Evolutionary conservation across 805 yeast genomes (phyloP).

Genomic region (Helenozyma baotianmanensis): DNA sequence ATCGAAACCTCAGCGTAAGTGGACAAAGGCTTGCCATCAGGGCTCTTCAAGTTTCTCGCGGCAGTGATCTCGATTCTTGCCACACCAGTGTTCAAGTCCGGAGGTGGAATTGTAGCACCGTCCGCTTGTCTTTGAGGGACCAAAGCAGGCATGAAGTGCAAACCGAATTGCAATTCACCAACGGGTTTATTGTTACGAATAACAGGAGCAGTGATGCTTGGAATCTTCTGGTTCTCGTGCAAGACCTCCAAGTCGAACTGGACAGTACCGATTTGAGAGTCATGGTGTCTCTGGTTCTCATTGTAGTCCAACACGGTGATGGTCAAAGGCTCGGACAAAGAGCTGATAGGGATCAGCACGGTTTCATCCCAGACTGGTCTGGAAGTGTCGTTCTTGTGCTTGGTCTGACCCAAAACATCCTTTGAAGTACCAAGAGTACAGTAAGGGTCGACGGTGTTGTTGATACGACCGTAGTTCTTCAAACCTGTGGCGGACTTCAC

Average conservation of each 20-base stretch:
- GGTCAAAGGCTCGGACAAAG: constrained; percentile 78
- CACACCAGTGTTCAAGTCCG: constrained; percentile 93
- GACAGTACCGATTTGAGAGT: constrained; percentile 72
- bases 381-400: constrained; percentile 59
- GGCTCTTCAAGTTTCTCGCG: constrained; percentile 49
- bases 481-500: constrained; percentile 64
- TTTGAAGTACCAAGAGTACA: constrained; percentile 63
- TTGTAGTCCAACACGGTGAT: constrained; percentile 74
- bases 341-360: constrained; percentile 60
- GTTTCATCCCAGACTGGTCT: constrained; percentile 85
- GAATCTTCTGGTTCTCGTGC: constrained; percentile 47
- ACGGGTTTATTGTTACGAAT: constrained; percentile 79
- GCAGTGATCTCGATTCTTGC: constrained; percentile 61
- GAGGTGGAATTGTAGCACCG: constrained; percentile 81
- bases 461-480: constrained; percentile 63
- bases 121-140: constrained; percentile 61
- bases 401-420: constrained; percentile 61
- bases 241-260: constrained; percentile 70
- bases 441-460: constrained; percentile 88
- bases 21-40: constrained; percentile 46
- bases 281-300: constrained; percentile 58
- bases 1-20: constrained; percentile 69
- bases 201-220: constrained; percentile 50
- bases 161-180: constrained; percentile 68
- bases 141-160: constrained; percentile 73